phyloP scores from a whole-genome alignment of 345 rosid species.

The Hypericum perforatum region DNA sequence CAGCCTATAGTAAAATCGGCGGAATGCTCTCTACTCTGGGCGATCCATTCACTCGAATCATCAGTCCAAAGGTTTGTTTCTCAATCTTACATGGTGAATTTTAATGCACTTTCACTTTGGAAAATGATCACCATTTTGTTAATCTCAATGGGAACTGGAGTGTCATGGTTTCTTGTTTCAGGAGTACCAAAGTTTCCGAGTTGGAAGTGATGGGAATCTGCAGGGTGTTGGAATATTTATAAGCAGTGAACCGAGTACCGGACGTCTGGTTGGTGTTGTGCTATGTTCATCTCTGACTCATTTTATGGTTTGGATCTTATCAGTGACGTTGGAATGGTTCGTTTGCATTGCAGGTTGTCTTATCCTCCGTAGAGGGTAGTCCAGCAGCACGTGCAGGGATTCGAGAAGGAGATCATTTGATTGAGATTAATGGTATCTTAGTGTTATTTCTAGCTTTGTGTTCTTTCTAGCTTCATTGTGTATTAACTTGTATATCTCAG shows the following conservation, averaged over 20 bases:
- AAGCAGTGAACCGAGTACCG: constrained; percentile 60
- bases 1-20: constrained; percentile 59
- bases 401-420: constrained; percentile 71
- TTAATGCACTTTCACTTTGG: too few species aligned
- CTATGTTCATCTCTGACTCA: neutral
- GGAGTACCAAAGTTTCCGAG: constrained; percentile 87
- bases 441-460: neutral
- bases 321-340: neutral
- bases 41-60: constrained; percentile 82
- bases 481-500: too few species aligned
- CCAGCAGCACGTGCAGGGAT: constrained; percentile 92
- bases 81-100: neutral
- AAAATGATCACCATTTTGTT: neutral
- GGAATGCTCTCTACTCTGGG: constrained; percentile 90
- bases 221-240: constrained; percentile 90
- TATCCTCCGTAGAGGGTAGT: constrained; percentile 71
- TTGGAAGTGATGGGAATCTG: constrained; percentile 78
- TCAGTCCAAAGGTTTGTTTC: constrained; percentile 70
- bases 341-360: constrained; percentile 49
- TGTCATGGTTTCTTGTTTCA: constrained; percentile 16
- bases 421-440: constrained; percentile 74
- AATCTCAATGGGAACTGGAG: neutral
- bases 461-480: too few species aligned
- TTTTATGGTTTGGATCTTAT: neutral
- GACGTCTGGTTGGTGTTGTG: constrained; percentile 61